Conservation (phyloP, 129 eudicot species). For the Dittrichia graveolens region DNA sequence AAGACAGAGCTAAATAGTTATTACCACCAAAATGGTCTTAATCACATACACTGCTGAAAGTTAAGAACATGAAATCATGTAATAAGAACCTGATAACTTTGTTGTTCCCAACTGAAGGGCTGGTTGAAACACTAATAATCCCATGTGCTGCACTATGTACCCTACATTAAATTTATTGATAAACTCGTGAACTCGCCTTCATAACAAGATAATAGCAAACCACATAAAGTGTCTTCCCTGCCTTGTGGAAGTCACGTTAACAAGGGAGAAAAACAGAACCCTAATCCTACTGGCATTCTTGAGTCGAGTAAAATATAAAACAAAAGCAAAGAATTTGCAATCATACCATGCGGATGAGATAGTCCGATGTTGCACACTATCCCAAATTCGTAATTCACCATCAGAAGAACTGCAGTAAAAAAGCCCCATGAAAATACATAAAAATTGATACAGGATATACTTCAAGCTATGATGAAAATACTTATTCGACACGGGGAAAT, state of each 20-base stretch:
- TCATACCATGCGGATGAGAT: constrained; percentile 73
- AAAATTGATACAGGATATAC: neutral
- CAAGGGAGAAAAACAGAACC: neutral
- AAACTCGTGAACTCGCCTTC: too few species aligned
- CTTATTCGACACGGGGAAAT: too few species aligned
- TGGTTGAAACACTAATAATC: constrained; percentile 58
- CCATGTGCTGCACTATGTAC: constrained; percentile 93
- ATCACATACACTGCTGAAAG: neutral
- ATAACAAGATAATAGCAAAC: too few species aligned
- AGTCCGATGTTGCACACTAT: constrained; percentile 78
- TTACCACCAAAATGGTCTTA: constrained; percentile 9
- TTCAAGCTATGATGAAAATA: neutral
- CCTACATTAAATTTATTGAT: constrained; percentile 51
- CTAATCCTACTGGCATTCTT: too few species aligned
- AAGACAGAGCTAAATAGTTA: constrained; percentile 6
- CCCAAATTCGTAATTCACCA: constrained; percentile 88
- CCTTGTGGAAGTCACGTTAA: neutral
- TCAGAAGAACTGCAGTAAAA: constrained; percentile 64
- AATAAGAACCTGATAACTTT: constrained; percentile 60
- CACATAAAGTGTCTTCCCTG: neutral
- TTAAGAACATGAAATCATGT: neutral
- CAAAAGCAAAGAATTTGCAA: constrained; percentile 5
- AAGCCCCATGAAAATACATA: neutral
- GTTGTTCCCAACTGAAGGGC: constrained; percentile 57
- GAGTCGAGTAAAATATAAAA: neutral